A percentile compares a stretch with the other conserved stretches of the same genome.
Evolutionary conservation across 495 filamentous ascomycete genomes (phyloP).

Genomic region (Penicillium turbatum): DNA sequence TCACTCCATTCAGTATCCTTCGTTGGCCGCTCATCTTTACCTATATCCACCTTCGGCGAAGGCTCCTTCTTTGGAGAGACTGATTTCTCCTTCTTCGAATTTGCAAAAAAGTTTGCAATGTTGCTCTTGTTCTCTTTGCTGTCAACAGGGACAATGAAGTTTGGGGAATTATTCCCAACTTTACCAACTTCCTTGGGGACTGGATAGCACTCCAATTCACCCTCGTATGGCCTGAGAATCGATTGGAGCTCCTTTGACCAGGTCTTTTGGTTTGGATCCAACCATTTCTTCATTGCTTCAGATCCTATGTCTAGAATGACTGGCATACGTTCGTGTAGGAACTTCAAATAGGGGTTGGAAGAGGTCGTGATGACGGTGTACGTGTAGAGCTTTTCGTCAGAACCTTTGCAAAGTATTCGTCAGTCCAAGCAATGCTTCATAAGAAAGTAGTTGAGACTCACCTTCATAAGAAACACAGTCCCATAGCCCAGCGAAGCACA

Average conservation of each 20-base stretch:
- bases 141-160: conserved; percentile 75
- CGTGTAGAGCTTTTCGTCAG: conserved; percentile 67
- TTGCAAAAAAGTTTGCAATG: conserved; percentile 88
- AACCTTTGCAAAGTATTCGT: conserved; percentile 25
- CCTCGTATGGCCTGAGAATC: conserved; percentile 69
- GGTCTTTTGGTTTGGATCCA: conserved; percentile 63
- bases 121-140: conserved; percentile 84
- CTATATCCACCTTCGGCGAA: conserved; percentile 14
- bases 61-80: conserved; percentile 9
- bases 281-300: conserved; percentile 68
- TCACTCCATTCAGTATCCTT: conserved; percentile 15
- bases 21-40: conserved; percentile 26
- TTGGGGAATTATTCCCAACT: conserved; percentile 84
- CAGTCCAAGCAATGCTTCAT: neutral
- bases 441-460: conserved; percentile 23
- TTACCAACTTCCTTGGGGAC: conserved; percentile 90
- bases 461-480: conserved; percentile 81
- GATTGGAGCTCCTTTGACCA: conserved; percentile 79
- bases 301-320: conserved; percentile 79
- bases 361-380: conserved; percentile 92
- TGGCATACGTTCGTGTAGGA: conserved; percentile 93
- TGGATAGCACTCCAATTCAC: conserved; percentile 78
- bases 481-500: conserved; percentile 91
- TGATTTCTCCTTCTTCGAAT: conserved; percentile 38
- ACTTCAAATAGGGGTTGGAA: conserved; percentile 71